These are phyloP conservation scores for Arachis monticola DNA, from an alignment of 331 rosid species.

Conservation along the genomic window DNA sequence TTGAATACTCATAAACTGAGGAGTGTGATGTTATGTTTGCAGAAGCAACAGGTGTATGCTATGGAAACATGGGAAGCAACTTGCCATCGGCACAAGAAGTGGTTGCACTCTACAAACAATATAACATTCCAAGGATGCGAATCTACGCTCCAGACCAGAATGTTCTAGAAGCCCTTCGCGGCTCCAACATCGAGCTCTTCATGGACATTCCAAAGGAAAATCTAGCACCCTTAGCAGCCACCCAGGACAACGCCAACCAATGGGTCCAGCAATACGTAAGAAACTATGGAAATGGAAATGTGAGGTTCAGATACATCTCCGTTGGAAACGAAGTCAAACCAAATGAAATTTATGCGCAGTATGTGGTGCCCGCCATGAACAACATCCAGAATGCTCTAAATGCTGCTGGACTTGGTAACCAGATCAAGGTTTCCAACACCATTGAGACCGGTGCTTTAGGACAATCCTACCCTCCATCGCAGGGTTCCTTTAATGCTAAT, in stretches of 20 bases:
- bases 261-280: conserved; percentile 59
- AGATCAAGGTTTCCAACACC: conserved; percentile 57
- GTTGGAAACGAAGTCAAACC: conserved; percentile 59
- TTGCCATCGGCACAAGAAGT: conserved; percentile 56
- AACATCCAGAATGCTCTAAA: conserved; percentile 52
- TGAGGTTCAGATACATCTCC: conserved; percentile 51
- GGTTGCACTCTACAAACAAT: conserved; percentile 46
- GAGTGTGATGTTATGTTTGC: background rate
- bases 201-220: conserved; percentile 34
- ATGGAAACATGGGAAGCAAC: conserved; percentile 53
- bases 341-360: conserved; percentile 15
- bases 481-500: conserved; percentile 30
- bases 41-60: conserved; percentile 65
- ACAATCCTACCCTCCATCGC: conserved; percentile 50
- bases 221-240: conserved; percentile 36
- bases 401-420: conserved; percentile 36
- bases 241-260: conserved; percentile 45
- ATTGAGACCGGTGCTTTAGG: conserved; percentile 27
- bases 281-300: conserved; percentile 45
- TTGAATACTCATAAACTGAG: too few relatives aligned
- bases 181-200: conserved; percentile 51
- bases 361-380: conserved; percentile 53
- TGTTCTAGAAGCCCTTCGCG: conserved; percentile 52
- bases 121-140: conserved; percentile 50
- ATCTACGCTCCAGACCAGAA: conserved; percentile 46